Base-by-base conservation (phyloP, 2,329 filamentous ascomycete species). In the Cladosporium oxysporum region DNA sequence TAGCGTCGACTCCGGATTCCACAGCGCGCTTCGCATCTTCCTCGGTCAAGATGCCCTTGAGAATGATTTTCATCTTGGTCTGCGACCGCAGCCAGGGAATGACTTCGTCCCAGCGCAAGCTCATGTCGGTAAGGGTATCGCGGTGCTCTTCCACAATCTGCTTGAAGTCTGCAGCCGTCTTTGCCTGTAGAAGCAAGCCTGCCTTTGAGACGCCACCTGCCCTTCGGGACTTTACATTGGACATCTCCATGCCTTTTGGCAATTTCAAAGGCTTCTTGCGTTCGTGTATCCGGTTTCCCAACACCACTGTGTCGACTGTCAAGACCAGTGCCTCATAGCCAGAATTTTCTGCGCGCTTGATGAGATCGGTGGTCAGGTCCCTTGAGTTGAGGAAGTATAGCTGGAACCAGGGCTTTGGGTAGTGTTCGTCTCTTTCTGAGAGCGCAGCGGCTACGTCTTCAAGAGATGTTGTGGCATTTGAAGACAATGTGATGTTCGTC, bases 391-490 rank as follows among this genome's bases (percentile, higher is more conserved):
- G 77, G 18, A 87, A 76, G 69, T 83, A 85, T 60, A 87, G 78
- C 71, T 88, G 86, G 74, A 84, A 93, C 88, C 89, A 93, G 10
- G 61, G 61, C 12, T 63, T 63, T 1, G 61, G 61, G 35, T 63
- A 63, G n/a, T 63, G 50, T n/a, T 63, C 61, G 2, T 63, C 61
- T 63, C 61, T 55, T 21, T 53, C 10, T 0, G 74, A 70, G 71
- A 88, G 82, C 26, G 81, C 80, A 67, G 83, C 83, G 5, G 78
- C 77, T 0, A 87, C 84, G 18, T 86, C 82, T 71, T 87, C 85
- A n/a, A 85, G 71, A 0, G 78, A 76, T 31, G 76, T 79, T 5
- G 79, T 85, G 2, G 84, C 78, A 50, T 73, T 70, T 0, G 70
- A 73, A 1, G 73, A 76, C 2, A 77, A 66, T 0, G 70, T 74